Evolutionary conservation across 495 filamentous ascomycete genomes (phyloP).

Genomic region (Podospora pseudoanserina): DNA sequence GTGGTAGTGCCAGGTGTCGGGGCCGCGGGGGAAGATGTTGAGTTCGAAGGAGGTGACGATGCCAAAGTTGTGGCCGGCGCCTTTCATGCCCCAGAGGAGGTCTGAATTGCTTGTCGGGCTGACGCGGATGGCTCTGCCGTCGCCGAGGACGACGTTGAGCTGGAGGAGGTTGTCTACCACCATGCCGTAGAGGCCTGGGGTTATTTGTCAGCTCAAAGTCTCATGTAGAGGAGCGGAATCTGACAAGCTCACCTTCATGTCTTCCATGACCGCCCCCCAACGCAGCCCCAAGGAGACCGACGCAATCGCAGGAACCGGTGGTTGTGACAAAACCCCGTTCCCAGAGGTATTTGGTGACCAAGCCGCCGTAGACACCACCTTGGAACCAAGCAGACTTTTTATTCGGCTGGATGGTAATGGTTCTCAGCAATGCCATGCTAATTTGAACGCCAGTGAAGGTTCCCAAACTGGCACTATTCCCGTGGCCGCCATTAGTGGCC

Average conservation of each 20-base stretch:
- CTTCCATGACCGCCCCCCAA: conserved; percentile 55
- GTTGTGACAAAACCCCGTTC: conserved; percentile 4
- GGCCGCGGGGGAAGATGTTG: conserved; percentile 38
- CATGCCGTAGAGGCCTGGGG: conserved; percentile 45
- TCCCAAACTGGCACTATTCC: neutral
- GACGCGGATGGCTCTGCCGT: conserved; percentile 39
- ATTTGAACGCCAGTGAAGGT: conserved; percentile 16
- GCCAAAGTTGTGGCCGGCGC: conserved; percentile 55
- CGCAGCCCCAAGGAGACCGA: conserved; percentile 43
- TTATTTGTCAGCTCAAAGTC: too few relatives aligned
- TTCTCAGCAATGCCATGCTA: conserved; percentile 12
- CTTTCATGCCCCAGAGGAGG: conserved; percentile 51
- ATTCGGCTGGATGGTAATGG: neutral
- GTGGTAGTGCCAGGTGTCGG: conserved; percentile 33
- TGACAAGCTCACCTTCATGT: conserved; percentile 27
- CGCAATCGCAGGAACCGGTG: conserved; percentile 50
- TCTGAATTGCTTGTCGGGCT: conserved; percentile 34
- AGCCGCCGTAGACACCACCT: conserved; percentile 11
- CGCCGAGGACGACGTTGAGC: conserved; percentile 45
- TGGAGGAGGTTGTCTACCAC: conserved; percentile 47
- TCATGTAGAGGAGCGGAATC: too few relatives aligned
- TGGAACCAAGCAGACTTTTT: conserved; percentile 8
- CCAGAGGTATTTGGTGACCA: conserved; percentile 13
- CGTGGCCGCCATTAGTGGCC: conserved; percentile 12
- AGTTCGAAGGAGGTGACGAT: conserved; percentile 36